Conservation (phyloP, 768 basidiomycete species). For the Auriscalpium vulgare region DNA sequence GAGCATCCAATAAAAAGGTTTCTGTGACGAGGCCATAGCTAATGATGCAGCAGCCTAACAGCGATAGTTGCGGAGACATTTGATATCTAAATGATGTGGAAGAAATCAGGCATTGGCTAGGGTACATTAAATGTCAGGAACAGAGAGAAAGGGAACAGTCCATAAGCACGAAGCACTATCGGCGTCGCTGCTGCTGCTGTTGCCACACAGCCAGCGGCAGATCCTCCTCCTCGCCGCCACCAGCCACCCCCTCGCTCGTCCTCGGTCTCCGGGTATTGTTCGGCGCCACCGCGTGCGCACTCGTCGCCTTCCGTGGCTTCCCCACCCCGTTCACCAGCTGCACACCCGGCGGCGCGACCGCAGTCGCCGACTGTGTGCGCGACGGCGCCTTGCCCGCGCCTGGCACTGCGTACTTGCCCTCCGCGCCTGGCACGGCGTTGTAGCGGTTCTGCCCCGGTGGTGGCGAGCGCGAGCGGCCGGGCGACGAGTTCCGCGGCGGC, state of each 20-base stretch:
- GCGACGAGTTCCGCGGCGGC: conserved; percentile 44
- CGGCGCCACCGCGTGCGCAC: conserved; percentile 50
- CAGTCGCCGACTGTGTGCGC: conserved; percentile 71
- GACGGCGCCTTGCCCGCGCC: conserved; percentile 33
- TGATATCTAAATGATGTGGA: background rate
- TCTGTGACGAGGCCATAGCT: background rate
- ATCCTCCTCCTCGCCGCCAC: conserved; percentile 61
- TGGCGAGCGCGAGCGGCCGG: conserved; percentile 20
- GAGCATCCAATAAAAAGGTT: background rate
- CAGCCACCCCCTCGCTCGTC: conserved; percentile 30
- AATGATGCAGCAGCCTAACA: background rate
- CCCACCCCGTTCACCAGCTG: conserved; percentile 36
- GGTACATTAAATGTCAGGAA: background rate
- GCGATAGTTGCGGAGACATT: background rate
- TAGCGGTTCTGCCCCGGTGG: conserved; percentile 2
- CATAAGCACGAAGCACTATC: conserved; percentile 23
- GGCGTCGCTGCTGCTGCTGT: conserved; percentile 50
- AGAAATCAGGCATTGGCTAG: background rate
- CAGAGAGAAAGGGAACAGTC: background rate
- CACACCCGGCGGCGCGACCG: conserved; percentile 23
- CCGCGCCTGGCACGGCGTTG: background rate
- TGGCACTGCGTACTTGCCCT: background rate
- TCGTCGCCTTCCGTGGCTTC: conserved; percentile 54
- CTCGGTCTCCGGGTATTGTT: conserved; percentile 32
- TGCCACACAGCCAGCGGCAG: conserved; percentile 75